A percentile compares a stretch with the other conserved stretches of the same genome.
These are phyloP conservation scores for Aspergillus caelatus DNA, from an alignment of 2,329 filamentous ascomycete species.

Conservation along the genomic window DNA sequence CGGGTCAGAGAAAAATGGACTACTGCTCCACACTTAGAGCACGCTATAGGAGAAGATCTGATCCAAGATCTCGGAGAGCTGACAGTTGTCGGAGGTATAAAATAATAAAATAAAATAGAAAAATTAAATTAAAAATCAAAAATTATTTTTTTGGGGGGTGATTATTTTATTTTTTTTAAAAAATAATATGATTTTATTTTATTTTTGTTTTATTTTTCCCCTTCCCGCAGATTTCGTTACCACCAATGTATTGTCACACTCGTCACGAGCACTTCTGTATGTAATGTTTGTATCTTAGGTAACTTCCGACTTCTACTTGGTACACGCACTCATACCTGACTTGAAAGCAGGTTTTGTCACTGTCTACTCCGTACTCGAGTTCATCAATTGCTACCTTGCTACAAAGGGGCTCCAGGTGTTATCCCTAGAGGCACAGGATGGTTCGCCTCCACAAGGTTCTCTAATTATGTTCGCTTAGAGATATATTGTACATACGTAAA, in stretches of 20 bases:
- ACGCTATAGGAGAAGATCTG: conserved; percentile 43
- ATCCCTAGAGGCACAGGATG: background rate
- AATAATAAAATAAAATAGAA: conserved; percentile 15
- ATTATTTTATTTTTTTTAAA: conserved; percentile 12
- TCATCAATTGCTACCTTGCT: background rate
- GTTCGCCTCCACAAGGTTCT: background rate
- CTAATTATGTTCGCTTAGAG: background rate
- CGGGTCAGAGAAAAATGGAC: conserved; percentile 37
- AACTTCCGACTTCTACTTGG: background rate
- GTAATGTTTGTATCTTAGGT: conserved; percentile 10
- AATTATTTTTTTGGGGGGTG: background rate
- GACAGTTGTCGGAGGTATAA: conserved; percentile 35
- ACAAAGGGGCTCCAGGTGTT: background rate
- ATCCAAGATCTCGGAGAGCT: conserved; percentile 46
- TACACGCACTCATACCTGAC: background rate
- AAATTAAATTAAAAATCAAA: conserved; percentile 5
- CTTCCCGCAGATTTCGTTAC: conserved; percentile 5
- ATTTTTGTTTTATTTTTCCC: conserved; percentile 10
- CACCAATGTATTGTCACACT: conserved; percentile 7
- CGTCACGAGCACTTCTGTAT: conserved; percentile 1
- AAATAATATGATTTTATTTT: conserved; percentile 10
- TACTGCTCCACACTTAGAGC: conserved; percentile 32
- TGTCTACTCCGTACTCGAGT: background rate
- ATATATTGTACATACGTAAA: background rate
- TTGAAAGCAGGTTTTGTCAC: background rate